phyloP scores from a whole-genome alignment of 2,329 filamentous ascomycete species.

The Colletotrichum sp. region DNA sequence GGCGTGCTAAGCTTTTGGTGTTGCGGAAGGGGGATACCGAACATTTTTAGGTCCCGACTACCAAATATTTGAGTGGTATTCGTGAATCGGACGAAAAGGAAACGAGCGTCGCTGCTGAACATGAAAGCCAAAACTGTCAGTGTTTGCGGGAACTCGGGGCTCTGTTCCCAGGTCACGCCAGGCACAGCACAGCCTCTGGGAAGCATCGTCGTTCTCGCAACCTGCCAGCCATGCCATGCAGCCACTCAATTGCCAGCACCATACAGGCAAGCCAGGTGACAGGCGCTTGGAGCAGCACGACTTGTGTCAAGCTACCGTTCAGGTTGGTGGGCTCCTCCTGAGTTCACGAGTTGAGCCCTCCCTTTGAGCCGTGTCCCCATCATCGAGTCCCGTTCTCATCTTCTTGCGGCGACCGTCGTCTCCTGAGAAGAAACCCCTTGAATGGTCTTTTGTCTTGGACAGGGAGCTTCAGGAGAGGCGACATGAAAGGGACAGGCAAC shows the following conservation, averaged over 20 bases:
- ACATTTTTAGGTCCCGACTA: neutral
- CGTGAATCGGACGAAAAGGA: slow-evolving; percentile 12
- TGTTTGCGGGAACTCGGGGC: slow-evolving; percentile 11
- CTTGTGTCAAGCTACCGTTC: neutral
- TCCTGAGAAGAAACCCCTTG: neutral
- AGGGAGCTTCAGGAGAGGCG: neutral
- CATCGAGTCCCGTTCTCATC: neutral
- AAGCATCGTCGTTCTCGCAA: neutral
- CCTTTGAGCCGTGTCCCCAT: neutral
- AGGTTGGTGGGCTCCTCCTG: neutral
- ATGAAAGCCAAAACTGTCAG: slow-evolving; percentile 5
- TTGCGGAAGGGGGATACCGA: slow-evolving; percentile 9
- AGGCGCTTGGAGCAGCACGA: neutral
- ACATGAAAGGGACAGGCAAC: neutral
- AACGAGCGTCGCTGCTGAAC: slow-evolving; percentile 3
- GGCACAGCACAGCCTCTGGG: neutral
- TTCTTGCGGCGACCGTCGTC: neutral
- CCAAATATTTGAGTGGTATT: neutral
- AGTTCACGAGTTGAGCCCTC: neutral
- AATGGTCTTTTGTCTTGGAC: neutral
- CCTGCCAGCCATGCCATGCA: neutral
- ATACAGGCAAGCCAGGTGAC: neutral
- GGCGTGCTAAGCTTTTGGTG: slow-evolving; percentile 9
- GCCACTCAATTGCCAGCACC: neutral
- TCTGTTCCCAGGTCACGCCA: neutral